Conservation (phyloP, 1,284 basidiomycete species). For the Ustilago esculenta region DNA sequence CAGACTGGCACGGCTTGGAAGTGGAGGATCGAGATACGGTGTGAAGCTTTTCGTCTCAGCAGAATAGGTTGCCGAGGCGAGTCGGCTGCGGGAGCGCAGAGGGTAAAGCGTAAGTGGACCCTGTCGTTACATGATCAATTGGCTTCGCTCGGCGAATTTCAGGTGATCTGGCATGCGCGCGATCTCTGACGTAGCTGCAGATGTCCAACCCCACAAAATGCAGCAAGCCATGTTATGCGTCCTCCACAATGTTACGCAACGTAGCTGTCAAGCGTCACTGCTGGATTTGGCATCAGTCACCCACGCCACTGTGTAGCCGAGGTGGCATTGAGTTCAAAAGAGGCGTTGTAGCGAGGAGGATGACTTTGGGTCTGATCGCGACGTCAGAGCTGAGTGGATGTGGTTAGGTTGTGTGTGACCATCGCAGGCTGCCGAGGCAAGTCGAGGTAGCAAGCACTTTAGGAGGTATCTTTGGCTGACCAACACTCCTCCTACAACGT, state of each 20-base stretch:
- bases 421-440: no score
- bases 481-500: no score
- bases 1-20: no score
- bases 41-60: no score
- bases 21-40: no score
- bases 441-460: no score
- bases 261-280: background rate
- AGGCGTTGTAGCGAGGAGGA: background rate
- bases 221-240: no score
- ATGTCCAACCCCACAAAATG: slow-evolving; percentile 10
- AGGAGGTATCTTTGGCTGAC: no score
- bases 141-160: slow-evolving; percentile 24
- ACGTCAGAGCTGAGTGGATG: background rate
- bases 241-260: background rate
- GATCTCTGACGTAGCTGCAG: slow-evolving; percentile 18
- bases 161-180: background rate
- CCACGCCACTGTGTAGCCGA: slow-evolving; percentile 3
- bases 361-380: background rate
- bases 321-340: background rate
- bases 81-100: no score
- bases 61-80: background rate
- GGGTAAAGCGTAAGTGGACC: slow-evolving; percentile 13
- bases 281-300: background rate
- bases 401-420: no score
- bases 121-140: slow-evolving; percentile 7